Conservation (phyloP, 805 yeast species). For the Torulaspora gathmanii region DNA sequence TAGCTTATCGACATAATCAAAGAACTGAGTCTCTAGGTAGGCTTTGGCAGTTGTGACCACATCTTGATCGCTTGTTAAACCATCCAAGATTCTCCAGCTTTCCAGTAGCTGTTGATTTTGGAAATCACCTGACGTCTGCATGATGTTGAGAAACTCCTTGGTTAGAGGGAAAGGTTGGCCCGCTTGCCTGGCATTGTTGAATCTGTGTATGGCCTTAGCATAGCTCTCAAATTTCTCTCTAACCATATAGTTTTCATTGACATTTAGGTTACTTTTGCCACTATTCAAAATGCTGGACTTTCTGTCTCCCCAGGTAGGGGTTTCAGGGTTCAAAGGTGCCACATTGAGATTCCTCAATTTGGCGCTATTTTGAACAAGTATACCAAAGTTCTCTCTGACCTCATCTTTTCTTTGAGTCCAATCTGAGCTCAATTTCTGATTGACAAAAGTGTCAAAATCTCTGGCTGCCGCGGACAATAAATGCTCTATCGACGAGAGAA, state of each 20-base stretch:
- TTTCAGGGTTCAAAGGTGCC: slow-evolving; percentile 16
- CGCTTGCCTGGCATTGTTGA: slow-evolving; percentile 64
- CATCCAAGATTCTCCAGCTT: slow-evolving; percentile 62
- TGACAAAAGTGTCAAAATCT: slow-evolving; percentile 77
- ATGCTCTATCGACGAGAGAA: slow-evolving; percentile 77
- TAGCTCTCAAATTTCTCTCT: slow-evolving; percentile 64
- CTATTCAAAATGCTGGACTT: slow-evolving; percentile 27
- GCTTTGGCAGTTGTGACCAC: slow-evolving; percentile 52
- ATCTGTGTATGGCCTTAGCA: slow-evolving; percentile 64
- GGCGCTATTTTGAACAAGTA: slow-evolving; percentile 37
- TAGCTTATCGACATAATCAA: slow-evolving; percentile 63
- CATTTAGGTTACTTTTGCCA: slow-evolving; percentile 39
- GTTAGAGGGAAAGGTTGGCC: slow-evolving; percentile 52
- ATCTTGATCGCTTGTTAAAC: slow-evolving; percentile 34
- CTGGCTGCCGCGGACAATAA: slow-evolving; percentile 65
- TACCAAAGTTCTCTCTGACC: slow-evolving; percentile 67
- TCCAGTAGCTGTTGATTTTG: slow-evolving; percentile 70
- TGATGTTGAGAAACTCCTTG: slow-evolving; percentile 54
- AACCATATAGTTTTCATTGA: slow-evolving; percentile 39
- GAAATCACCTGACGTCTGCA: slow-evolving; percentile 53
- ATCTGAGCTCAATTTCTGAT: slow-evolving; percentile 67
- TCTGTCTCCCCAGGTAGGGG: slow-evolving; percentile 33
- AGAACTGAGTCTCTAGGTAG: slow-evolving; percentile 73
- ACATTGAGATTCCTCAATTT: slow-evolving; percentile 10
- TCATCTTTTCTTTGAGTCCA: slow-evolving; percentile 79